Conservation (phyloP, 2,329 filamentous ascomycete species). For the Ceratocystis destructans region DNA sequence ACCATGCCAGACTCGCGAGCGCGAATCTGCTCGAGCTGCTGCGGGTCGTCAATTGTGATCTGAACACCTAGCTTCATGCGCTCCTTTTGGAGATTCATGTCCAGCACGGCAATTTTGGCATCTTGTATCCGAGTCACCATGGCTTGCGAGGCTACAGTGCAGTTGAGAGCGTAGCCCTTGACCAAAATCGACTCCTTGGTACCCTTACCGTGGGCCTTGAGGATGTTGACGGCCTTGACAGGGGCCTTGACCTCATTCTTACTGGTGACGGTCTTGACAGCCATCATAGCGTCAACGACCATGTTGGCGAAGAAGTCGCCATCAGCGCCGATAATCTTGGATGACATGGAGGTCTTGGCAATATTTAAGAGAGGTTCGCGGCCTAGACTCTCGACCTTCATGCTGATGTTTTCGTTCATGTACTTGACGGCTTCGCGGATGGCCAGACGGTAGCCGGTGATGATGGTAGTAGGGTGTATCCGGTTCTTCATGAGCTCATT, state of each 20-base stretch:
- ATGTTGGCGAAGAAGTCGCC: slow-evolving; percentile 95
- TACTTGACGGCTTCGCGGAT: slow-evolving; percentile 95
- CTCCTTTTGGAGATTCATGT: slow-evolving; percentile 98
- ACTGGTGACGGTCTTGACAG: slow-evolving; percentile 87
- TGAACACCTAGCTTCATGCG: slow-evolving; percentile 98
- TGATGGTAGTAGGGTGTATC: slow-evolving; percentile 98
- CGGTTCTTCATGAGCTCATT: slow-evolving; percentile 99
- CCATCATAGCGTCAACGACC: slow-evolving; percentile 90
- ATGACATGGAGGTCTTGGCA: slow-evolving; percentile 97
- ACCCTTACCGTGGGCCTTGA: slow-evolving; percentile 96
- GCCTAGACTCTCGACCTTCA: slow-evolving; percentile 83
- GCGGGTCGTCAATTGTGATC: slow-evolving; percentile 93
- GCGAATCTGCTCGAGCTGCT: slow-evolving; percentile 94
- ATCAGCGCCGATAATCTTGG: slow-evolving; percentile 94
- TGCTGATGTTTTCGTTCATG: slow-evolving; percentile 96
- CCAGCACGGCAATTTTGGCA: slow-evolving; percentile 90
- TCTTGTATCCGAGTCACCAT: slow-evolving; percentile 89
- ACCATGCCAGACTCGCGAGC: slow-evolving; percentile 87
- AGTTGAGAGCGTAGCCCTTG: slow-evolving; percentile 96
- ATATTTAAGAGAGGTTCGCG: slow-evolving; percentile 86
- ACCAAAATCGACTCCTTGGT: slow-evolving; percentile 75
- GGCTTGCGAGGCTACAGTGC: slow-evolving; percentile 93
- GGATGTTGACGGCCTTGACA: slow-evolving; percentile 96
- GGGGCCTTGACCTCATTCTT: slow-evolving; percentile 88
- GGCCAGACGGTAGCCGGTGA: slow-evolving; percentile 91